Conservation (phyloP, 345 rosid genomes). For the Citrus unshiu region DNA sequence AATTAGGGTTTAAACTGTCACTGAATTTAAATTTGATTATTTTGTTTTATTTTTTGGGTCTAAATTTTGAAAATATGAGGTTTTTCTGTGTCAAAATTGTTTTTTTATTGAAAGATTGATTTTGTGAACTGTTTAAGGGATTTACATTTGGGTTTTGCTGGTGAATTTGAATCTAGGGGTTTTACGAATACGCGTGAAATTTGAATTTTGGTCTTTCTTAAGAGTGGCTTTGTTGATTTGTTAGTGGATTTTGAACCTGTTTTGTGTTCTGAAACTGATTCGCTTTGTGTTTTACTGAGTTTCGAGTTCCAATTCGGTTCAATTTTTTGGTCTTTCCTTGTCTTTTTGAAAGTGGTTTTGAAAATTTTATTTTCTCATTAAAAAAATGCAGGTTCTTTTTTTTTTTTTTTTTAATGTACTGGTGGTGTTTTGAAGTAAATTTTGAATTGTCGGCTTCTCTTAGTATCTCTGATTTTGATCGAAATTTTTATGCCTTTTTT, state of each 20-base stretch:
- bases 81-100: neutral
- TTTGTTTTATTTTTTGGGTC: neutral
- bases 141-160: neutral
- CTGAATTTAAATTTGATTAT: neutral
- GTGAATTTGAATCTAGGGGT: constrained; percentile 8
- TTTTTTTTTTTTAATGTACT: neutral
- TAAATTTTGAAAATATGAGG: neutral
- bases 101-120: neutral
- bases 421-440: neutral
- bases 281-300: neutral
- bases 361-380: neutral
- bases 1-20: constrained; percentile 39
- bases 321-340: neutral
- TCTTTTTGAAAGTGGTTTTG: neutral
- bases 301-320: constrained; percentile 13
- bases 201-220: neutral
- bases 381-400: neutral
- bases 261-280: neutral
- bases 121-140: neutral
- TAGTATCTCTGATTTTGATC: neutral
- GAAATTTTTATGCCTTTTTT: neutral
- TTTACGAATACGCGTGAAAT: neutral
- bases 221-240: constrained; percentile 2
- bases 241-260: constrained; percentile 3
- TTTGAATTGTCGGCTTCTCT: constrained; percentile 16